phyloP scores from a whole-genome alignment of 2,329 filamentous ascomycete genomes.

The Fusarium sp. region DNA sequence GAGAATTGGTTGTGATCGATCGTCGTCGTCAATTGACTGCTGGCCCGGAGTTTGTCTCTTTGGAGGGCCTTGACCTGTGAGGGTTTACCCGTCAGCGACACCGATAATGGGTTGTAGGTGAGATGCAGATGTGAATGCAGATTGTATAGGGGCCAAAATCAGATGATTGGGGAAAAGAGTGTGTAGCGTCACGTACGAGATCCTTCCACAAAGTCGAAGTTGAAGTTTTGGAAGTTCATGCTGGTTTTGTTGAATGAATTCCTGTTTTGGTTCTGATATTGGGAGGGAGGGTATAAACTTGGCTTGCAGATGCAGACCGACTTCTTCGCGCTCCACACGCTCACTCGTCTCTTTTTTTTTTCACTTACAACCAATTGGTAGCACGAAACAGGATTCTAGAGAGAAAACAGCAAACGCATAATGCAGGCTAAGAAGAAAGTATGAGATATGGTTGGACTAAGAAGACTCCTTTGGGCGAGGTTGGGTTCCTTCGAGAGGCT shows the following conservation, averaged over 20 bases:
- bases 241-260: conserved; percentile 2
- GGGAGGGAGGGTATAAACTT: conserved; percentile 32
- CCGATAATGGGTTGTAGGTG: conserved; percentile 31
- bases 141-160: background rate
- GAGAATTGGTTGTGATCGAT: conserved; percentile 44
- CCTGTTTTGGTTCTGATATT: conserved; percentile 36
- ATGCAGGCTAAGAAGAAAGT: conserved; percentile 43
- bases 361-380: conserved; percentile 50
- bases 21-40: conserved; percentile 43
- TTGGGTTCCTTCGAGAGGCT: conserved; percentile 45
- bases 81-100: conserved; percentile 33
- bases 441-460: conserved; percentile 52
- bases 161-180: conserved; percentile 4
- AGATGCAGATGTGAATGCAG: conserved; percentile 4
- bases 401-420: conserved; percentile 44
- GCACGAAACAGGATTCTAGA: conserved; percentile 48
- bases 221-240: conserved; percentile 55
- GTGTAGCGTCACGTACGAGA: conserved; percentile 50
- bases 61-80: conserved; percentile 44
- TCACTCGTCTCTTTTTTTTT: conserved; percentile 34
- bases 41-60: conserved; percentile 37
- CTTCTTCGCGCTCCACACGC: conserved; percentile 50
- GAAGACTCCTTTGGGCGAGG: conserved; percentile 44
- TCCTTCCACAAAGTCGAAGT: conserved; percentile 54
- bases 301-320: conserved; percentile 43